A percentile compares a stretch with the other conserved stretches of the same genome.
Conservation (phyloP, 495 filamentous ascomycete genomes). For the Terfezia claveryi region DNA sequence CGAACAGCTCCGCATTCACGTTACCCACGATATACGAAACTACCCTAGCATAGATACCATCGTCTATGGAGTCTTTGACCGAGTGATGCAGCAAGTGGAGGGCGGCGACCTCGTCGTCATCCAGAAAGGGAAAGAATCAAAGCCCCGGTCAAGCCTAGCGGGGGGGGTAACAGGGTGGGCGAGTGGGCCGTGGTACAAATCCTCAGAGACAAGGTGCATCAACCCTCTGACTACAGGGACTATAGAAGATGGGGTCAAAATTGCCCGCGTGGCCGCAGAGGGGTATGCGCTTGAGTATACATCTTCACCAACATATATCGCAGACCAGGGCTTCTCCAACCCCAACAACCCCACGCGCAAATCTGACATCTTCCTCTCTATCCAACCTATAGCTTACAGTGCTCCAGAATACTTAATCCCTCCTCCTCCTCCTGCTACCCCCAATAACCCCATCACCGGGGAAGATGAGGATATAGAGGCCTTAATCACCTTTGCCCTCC, state of each 20-base stretch:
- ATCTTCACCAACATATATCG: too few relatives aligned
- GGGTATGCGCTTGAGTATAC: conserved; percentile 58
- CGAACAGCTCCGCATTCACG: conserved; percentile 93
- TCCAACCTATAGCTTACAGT: conserved; percentile 56
- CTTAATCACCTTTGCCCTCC: conserved; percentile 64
- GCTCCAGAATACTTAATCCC: not conserved
- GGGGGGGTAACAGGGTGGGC: conserved; percentile 31
- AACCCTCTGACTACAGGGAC: conserved; percentile 46
- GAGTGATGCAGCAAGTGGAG: conserved; percentile 96
- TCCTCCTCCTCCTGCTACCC: not conserved
- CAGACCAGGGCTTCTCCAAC: conserved; percentile 40
- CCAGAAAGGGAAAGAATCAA: conserved; percentile 65
- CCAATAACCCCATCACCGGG: conserved; percentile 12
- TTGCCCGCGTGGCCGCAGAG: conserved; percentile 70
- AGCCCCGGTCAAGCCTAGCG: conserved; percentile 38
- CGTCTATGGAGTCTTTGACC: conserved; percentile 78
- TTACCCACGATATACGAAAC: conserved; percentile 80
- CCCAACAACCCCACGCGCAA: conserved; percentile 75
- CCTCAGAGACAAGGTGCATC: conserved; percentile 47
- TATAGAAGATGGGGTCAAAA: conserved; percentile 66
- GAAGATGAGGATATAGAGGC: conserved; percentile 26
- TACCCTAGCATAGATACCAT: conserved; percentile 90
- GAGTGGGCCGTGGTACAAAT: conserved; percentile 86
- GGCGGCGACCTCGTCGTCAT: conserved; percentile 93
- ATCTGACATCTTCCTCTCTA: conserved; percentile 82